Evolutionary conservation across 2,329 filamentous ascomycete species (phyloP).

Genomic region (Fusarium phyllophilum): DNA sequence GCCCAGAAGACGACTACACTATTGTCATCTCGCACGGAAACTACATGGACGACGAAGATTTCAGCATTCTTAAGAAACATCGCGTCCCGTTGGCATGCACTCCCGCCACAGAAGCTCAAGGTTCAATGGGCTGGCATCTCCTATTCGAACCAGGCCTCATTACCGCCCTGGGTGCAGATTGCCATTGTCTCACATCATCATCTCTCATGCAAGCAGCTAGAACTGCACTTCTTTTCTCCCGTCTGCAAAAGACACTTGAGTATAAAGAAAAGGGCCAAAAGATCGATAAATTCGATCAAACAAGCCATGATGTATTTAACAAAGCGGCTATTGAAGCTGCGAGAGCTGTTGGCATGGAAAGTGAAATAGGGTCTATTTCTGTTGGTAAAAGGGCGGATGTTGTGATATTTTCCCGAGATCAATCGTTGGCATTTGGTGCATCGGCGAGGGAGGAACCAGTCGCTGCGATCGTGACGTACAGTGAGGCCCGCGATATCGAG

Average conservation of each 20-base stretch:
- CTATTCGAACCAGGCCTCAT: not conserved
- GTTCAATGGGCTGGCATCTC: not conserved
- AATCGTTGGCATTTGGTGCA: not conserved
- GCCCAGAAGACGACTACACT: not conserved
- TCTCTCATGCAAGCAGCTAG: not conserved
- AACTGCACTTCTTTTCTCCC: accelerated
- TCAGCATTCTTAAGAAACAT: not conserved
- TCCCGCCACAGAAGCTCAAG: not conserved
- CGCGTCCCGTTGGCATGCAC: not conserved
- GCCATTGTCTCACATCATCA: not conserved
- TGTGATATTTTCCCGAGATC: not conserved
- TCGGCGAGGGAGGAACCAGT: not conserved
- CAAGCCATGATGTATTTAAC: not conserved
- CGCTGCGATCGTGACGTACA: not conserved
- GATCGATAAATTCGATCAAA: not conserved
- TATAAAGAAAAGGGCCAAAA: not conserved
- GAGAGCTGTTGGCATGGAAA: not conserved
- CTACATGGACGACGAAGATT: not conserved
- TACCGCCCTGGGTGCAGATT: not conserved
- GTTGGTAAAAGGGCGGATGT: not conserved
- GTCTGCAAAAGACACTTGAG: not conserved
- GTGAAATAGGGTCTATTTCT: not conserved
- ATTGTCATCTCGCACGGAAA: not conserved
- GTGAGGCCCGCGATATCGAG: not conserved
- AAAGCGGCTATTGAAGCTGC: not conserved